Base-by-base conservation (phyloP, 371 early-diverging fungal species). In the Mucor mucedo region DNA sequence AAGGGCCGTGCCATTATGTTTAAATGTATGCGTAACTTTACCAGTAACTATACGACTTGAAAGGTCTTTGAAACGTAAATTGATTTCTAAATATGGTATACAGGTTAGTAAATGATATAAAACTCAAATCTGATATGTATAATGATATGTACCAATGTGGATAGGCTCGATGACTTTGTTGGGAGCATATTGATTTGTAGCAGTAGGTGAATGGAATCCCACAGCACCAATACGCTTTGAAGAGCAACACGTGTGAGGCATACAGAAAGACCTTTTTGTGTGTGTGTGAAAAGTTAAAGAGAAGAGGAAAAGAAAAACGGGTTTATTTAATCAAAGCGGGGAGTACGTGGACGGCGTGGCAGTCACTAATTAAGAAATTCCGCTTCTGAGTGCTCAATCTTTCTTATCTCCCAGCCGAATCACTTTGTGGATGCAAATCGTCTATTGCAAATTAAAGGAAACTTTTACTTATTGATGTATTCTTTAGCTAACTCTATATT, bases 121-220 rank as follows among this genome's bases (percentile, higher is more conserved):
- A 21, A 21, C 21, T 21, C 21, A 21, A 21, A 21, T 21, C 21
- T 21, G 21, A 21, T 21, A 21, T 21, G 21, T 21, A 21, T 21
- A 21, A 21, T 21, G 21, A 21, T 21, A 21, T 21, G 35, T 68
- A 77, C 78, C 75, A 5, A 70, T 40, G 54, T 80, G 83, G 9
- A 73, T 54, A 40, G 83, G 78, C 42, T 79, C 74, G 42, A 82
- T 74, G 13, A 73, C 74, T 29, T 66, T 68, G 55, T 70, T 60
- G 7, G 83, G 83, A 35, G 78, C 83, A 58, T 82, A 82, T 8
- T 74, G 73, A 44, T 66, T 70, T 10, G 62, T 39, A 16, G 77
- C 73, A 40, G 53, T 53, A 10, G 71, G 45, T 10, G 73, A 77
- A 28, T 39, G 57, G 44, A 72, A 77, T 2, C 50, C 53, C 16